Conservation (phyloP, 2,329 filamentous ascomycete genomes). For the Emmonsiellopsis sp. region DNA sequence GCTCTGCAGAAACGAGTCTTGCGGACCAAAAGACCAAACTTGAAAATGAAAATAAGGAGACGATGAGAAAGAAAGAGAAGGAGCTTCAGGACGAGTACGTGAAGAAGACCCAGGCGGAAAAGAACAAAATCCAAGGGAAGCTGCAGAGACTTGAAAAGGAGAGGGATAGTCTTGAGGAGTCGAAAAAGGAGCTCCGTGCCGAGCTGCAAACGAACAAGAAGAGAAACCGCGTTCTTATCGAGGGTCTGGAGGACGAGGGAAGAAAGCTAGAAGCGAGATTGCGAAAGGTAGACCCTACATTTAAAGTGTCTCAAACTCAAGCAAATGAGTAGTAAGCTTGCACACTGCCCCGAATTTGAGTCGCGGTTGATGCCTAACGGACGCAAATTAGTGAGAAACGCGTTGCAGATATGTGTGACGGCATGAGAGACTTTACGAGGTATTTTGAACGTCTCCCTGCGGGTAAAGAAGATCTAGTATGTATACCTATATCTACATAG, state of each 20-base stretch:
- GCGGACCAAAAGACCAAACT: background rate
- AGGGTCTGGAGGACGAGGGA: background rate
- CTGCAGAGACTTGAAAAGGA: background rate
- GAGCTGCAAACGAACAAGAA: background rate
- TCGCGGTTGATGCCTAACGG: background rate
- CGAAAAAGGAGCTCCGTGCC: background rate
- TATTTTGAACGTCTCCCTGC: background rate
- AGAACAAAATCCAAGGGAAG: background rate
- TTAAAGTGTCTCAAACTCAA: no score
- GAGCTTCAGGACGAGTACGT: background rate
- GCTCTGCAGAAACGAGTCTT: background rate
- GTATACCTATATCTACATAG: no score
- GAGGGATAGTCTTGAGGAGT: background rate
- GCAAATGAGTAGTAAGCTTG: no score
- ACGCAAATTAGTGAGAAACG: background rate
- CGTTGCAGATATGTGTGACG: background rate
- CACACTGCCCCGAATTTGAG: no score
- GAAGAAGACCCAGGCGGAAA: background rate
- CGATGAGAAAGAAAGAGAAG: background rate
- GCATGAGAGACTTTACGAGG: background rate
- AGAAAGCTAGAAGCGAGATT: no score
- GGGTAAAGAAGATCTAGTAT: background rate
- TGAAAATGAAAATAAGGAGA: background rate
- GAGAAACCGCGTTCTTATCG: background rate
- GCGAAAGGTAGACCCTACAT: no score